Evolutionary conservation across 768 basidiomycete species (phyloP), one percentile per base, ranked within the genome.

Genomic region (Saitozyma sp.): DNA sequence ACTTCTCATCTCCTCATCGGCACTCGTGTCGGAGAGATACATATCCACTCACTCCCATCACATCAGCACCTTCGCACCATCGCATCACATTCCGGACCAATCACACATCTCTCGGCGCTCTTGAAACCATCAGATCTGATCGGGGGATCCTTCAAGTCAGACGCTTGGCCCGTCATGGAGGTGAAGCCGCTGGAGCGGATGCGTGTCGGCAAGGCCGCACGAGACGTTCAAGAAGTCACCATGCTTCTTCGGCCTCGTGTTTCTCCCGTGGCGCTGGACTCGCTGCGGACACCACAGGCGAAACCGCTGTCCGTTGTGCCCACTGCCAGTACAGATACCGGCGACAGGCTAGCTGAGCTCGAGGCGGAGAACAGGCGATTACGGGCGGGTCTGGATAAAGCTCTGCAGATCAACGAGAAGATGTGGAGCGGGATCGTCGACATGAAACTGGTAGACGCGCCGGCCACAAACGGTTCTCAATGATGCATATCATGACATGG

Each of bases 401-500:
- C 94, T 6, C 91, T 92, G 73, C 86, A 88, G n/a, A 84, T 96
- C 62, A 97, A 96, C 70, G 92, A 96, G 73, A 83, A 85, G 56
- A 95, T 96, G 88, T 96, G 94, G 94, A 88, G 90, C 67, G 85
- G 84, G 2, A 85, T 92, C 1, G 89, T 94, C 38, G 87, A 89
- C 66, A 59, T 72, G 45, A 64, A 68, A 14, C n/a, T 60, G 77
- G 51, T 11, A 43, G 7, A 42, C 55, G 14, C 39, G 43, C 55
- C 20, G 11, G 55, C 19, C 16, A 19, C n/a, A 38, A 11, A 17
- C 29, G 29, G 29, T 29, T 29, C 29, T 29, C 29, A 29, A 29
- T 29, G 29, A 56, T 56, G 41, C 55, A 29, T 29, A 42, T 40
- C 58, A 59, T 58, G 43, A 43, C 38, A 43, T 58, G 19, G 37